Evolutionary conservation across 2,329 filamentous ascomycete species (phyloP).

Genomic region (Leptographium procerum): DNA sequence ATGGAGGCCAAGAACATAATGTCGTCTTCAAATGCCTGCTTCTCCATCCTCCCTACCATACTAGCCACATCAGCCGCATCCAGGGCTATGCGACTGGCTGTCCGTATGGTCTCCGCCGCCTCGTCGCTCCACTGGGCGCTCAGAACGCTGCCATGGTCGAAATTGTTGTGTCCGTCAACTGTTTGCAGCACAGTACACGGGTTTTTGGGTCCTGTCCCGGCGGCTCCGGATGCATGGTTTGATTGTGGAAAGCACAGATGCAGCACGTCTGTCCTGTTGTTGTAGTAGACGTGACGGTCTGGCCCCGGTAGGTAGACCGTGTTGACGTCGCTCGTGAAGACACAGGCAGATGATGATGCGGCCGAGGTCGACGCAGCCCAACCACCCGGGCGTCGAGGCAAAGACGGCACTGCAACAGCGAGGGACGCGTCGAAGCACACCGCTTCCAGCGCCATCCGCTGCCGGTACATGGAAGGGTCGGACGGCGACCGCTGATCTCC

Average conservation of each 20-base stretch:
- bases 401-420: neutral
- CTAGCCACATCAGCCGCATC: conserved; percentile 17
- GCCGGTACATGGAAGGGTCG: conserved; percentile 9
- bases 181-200: neutral
- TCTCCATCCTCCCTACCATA: neutral
- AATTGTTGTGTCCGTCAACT: neutral
- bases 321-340: conserved; percentile 8
- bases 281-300: conserved; percentile 13
- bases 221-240: neutral
- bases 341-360: neutral
- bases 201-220: neutral
- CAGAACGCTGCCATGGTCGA: conserved; percentile 7
- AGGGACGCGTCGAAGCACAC: conserved; percentile 9
- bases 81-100: conserved; percentile 17
- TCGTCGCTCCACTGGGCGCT: conserved; percentile 20
- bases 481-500: neutral
- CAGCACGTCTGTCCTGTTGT: conserved; percentile 16
- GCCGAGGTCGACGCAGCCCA: neutral
- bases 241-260: conserved; percentile 15
- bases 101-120: conserved; percentile 16
- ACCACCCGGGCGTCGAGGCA: neutral
- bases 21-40: conserved; percentile 16
- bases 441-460: conserved; percentile 3
- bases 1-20: conserved; percentile 18
- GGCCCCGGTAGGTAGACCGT: conserved; percentile 17